phyloP scores from a whole-genome alignment of 2,329 filamentous ascomycete genomes.

The Lasiodiplodia hormozganensis region DNA sequence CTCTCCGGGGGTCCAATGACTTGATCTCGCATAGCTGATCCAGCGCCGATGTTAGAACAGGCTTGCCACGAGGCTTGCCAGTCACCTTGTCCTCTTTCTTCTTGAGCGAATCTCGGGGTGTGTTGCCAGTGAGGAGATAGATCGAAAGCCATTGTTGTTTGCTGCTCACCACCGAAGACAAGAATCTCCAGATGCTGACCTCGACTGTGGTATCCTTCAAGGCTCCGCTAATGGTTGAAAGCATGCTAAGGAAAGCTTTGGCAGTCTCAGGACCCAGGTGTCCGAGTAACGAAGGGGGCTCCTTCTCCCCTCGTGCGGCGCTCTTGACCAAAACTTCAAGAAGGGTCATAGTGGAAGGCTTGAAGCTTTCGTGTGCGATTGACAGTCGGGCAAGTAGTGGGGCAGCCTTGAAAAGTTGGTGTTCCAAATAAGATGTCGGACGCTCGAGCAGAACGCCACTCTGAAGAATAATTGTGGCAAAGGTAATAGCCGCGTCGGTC shows the following conservation, averaged over 20 bases:
- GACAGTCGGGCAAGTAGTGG: conserved; percentile 80
- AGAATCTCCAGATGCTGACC: conserved; percentile 79
- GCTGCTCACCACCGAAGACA: conserved; percentile 84
- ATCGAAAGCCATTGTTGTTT: conserved; percentile 97
- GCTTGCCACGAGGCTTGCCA: conserved; percentile 57
- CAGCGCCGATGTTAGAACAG: conserved; percentile 77
- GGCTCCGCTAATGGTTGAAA: conserved; percentile 79
- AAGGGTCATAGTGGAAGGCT: conserved; percentile 69
- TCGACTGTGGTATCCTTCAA: conserved; percentile 70
- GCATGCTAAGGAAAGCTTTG: conserved; percentile 79
- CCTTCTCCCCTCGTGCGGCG: conserved; percentile 66
- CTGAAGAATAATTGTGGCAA: conserved; percentile 74
- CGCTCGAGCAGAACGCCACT: conserved; percentile 70
- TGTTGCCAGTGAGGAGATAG: conserved; percentile 86
- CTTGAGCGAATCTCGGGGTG: conserved; percentile 76
- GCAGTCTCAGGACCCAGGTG: conserved; percentile 84
- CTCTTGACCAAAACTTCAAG: conserved; percentile 76
- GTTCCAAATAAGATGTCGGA: conserved; percentile 72
- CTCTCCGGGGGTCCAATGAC: conserved; percentile 67
- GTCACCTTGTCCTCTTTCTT: conserved; percentile 45
- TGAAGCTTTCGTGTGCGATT: conserved; percentile 71
- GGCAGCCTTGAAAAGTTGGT: conserved; percentile 80
- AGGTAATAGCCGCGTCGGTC: conserved; percentile 67
- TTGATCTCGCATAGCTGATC: conserved; percentile 71
- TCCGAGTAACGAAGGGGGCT: conserved; percentile 92